Evolutionary conservation across 371 early-diverging fungal genomes (phyloP), one percentile per base, ranked within the genome.

Genomic region (Mortierella sp.): DNA sequence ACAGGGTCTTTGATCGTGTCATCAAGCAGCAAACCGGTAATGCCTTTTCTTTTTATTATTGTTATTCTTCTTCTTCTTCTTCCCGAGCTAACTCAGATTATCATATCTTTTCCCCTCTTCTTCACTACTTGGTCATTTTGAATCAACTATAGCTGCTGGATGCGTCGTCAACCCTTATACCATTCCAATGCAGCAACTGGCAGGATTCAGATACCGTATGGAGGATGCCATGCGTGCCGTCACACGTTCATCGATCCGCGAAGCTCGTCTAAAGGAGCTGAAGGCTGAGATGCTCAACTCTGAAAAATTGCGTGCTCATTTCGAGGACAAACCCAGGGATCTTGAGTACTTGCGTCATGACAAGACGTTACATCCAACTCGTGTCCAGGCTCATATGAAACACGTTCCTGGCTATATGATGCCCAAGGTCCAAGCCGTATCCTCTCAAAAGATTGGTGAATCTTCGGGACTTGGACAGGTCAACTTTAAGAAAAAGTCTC

Each of bases 281-380:
- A 96, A 96, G 81, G 84, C 88, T 21, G 97, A 99, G 84, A 94
- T 98, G 62, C 64, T 98, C 62, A 96, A 96, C 81, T 95, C 95
- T 14, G 96, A 97, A 75, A 95, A 95, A 82, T 87, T 99, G 59
- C 94, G 94, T 87, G 87, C 96, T 2, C 97, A 98, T 83, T 99
- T 99, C 84, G 97, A 98, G 82, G 97, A 96, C 75, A 95, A 96
- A 62, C 98, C 99, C 26, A 87, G 87, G 29, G 99, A 99, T 86
- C 80, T 98, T 55, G 93, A 93, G 30, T 95, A 93, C 29, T 82
- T 99, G 60, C 92, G 96, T 3, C 98, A 98, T 82, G 99, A 99
- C 82, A 87, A 89, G 77, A 90, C 95, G 3, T 81, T 97, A 18
- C 94, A 94, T 60, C 94, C 94, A 7, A 88, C 92, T 0, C 85